Base-by-base conservation (phyloP, 2,329 filamentous ascomycete species). In the Ceratocystis smalleyi region DNA sequence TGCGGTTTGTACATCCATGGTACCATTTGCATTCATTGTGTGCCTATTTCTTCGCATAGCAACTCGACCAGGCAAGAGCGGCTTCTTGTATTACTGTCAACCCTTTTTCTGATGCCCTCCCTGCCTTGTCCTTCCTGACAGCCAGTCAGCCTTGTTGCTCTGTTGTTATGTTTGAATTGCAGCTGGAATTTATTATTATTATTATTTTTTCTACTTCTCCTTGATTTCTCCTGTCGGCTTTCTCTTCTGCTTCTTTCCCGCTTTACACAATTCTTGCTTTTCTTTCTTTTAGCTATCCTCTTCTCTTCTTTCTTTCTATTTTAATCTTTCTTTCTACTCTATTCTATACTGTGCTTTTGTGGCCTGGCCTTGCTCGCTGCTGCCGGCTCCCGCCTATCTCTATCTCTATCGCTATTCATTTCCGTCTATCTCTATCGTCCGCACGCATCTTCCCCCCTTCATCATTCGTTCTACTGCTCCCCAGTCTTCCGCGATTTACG, bases 161-260 rank as follows among this genome's bases (percentile, higher is more conserved):
- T 61, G 43, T 47, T 47, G 43, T 47, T 49, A 30, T 49, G 49
- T 30, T 47, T 49, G 43, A 45, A n/a, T 49, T 19, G n/a, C 59
- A 22, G 45, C 22, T 61, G 24, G 27, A 47, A 32, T 61, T 45
- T 61, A n/a, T 61, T 45, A 40, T 61, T 47, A 51, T 51, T 51
- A 51, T 51, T 51, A 12, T 24, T 19, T 47, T 17, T 19, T 15
- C 15, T 24, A 51, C 35, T 40, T 40, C 35, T 40, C 35, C 35
- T 40, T 40, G 35, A 40, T 40, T 40, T 40, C 35, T 40, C 35
- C 35, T 40, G 35, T 40, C 35, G 15, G 15, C 10, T 40, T 51
- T 51, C n/a, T 47, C 8, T 51, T 51, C 17, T 22, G 19, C 22
- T 43, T 43, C 43, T 45, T 27, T 61, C 12, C 43, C 40, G 32